Evolutionary conservation across 257 asterid genomes (phyloP), one percentile per base, ranked within the genome.

Genomic region (Solanum corneliomulleri): DNA sequence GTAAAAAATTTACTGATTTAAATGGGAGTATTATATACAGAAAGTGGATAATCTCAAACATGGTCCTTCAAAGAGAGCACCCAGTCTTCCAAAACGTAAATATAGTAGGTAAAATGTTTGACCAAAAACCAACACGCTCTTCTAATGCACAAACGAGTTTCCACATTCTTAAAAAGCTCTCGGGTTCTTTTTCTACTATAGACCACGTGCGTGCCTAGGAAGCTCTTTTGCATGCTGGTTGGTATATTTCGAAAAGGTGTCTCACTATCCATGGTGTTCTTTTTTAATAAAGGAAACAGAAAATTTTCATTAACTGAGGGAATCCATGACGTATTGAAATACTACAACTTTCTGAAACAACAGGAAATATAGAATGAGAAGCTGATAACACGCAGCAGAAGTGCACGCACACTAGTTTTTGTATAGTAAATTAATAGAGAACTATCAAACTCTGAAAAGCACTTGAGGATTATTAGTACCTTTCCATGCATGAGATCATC

Each of bases 401-500:
- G 68, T 47, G 42, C 68, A 20, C 27, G 6, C 27, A 9, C 20
- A 80, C 27, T 80, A 45, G 68, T 80, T 45, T 80, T 80, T 45
- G 20, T 47, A 27, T 27, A 27, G 39, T 45, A 78, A 27, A 80
- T 80, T 45, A 47, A 35, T 29, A 80, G 27, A 80, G 18, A 80
- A 80, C 68, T 10, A 80, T 45, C 84, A 47, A 80, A 16, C 41
- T 78, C 82, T 42, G 6, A 3, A 35, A 37, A 74, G 35, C 85
- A 47, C 16, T 80, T 66, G 58, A 86, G 90, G 15, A 66, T 52
- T 42, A 88, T 23, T 29, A 37, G 37, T 93, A 97, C 99, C 98
- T 97, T 97, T 82, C 99, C 99, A 66, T 97, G 99, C 98, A 95
- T 97, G 91, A 91, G 93, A 90, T 97, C 99, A 87, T 97, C 98